Conservation (phyloP, 2,329 filamentous ascomycete genomes). For the Mycosphaerella sp. region DNA sequence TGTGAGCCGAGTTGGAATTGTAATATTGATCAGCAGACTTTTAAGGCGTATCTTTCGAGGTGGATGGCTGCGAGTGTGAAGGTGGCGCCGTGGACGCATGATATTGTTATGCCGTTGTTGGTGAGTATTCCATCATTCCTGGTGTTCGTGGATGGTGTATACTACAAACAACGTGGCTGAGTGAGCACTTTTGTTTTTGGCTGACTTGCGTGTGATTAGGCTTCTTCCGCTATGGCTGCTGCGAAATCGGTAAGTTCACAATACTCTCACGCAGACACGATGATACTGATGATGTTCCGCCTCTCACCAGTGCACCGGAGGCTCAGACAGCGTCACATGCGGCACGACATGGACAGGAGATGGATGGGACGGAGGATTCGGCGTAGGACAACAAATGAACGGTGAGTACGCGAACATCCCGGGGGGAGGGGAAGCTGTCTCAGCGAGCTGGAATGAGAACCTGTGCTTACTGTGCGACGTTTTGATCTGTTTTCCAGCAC, state of each 20-base stretch:
- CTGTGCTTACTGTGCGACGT: too few species aligned
- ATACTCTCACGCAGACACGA: too few species aligned
- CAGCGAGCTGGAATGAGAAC: too few species aligned
- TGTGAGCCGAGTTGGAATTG: slow-evolving; percentile 38
- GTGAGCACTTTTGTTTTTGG: too few species aligned
- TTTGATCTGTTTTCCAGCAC: slow-evolving; percentile 17
- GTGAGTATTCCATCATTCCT: slow-evolving; percentile 27
- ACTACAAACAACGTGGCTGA: too few species aligned
- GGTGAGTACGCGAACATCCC: slow-evolving; percentile 26
- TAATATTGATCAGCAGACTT: slow-evolving; percentile 39
- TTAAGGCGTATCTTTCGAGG: slow-evolving; percentile 41
- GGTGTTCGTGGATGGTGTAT: too few species aligned
- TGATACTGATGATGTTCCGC: too few species aligned
- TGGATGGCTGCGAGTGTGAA: slow-evolving; percentile 40
- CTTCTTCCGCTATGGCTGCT: slow-evolving; percentile 47
- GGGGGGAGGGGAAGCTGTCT: too few species aligned
- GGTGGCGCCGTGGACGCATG: slow-evolving; percentile 37
- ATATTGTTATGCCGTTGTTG: slow-evolving; percentile 47
- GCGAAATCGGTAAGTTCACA: slow-evolving; percentile 33
- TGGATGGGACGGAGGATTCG: slow-evolving; percentile 40
- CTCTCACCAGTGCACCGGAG: slow-evolving; percentile 43
- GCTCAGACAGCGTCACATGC: slow-evolving; percentile 38
- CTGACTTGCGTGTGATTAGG: too few species aligned
- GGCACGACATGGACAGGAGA: slow-evolving; percentile 39
- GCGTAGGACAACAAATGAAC: slow-evolving; percentile 51